These are phyloP conservation scores for Leccinum rimulosum DNA, from an alignment of 768 basidiomycete genomes.

Conservation along the genomic window DNA sequence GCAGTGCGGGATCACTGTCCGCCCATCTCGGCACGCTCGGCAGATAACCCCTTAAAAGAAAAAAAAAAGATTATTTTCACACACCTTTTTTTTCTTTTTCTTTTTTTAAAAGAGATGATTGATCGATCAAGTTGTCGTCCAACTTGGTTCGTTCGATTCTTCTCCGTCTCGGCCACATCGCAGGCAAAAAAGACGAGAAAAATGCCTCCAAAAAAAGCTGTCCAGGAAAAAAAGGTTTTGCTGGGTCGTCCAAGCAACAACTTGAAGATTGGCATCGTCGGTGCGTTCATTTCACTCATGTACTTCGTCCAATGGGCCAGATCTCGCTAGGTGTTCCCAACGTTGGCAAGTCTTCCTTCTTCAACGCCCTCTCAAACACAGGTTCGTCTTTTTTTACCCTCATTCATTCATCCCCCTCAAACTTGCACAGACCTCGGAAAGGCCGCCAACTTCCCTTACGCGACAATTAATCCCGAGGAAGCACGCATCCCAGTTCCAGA, in stretches of 20 bases:
- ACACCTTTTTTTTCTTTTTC: background rate
- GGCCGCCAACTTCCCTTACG: constrained; percentile 97
- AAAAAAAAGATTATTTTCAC: background rate
- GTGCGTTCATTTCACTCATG: constrained; percentile 45
- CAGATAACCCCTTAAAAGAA: constrained; percentile 15
- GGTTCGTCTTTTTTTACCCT: constrained; percentile 44
- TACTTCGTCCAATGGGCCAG: background rate
- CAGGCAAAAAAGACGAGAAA: constrained; percentile 54
- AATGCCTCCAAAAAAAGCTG: constrained; percentile 90
- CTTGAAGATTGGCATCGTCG: constrained; percentile 98
- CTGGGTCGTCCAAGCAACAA: constrained; percentile 95
- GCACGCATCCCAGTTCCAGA: constrained; percentile 97
- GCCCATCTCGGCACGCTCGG: constrained; percentile 19
- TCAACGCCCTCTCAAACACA: constrained; percentile 92
- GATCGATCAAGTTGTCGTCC: constrained; percentile 30
- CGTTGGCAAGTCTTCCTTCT: constrained; percentile 99
- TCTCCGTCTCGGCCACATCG: constrained; percentile 38
- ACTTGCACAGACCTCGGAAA: constrained; percentile 72
- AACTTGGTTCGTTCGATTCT: constrained; percentile 12
- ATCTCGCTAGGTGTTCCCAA: constrained; percentile 75
- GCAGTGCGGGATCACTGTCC: background rate
- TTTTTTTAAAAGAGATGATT: constrained; percentile 20
- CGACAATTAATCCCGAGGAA: constrained; percentile 90
- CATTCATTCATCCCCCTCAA: constrained; percentile 1
- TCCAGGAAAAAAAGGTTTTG: constrained; percentile 77